Percentiles rank a stretch among this genome's conserved stretches.
These are phyloP conservation scores for Ascochyta clinopodiicola DNA, from an alignment of 2,329 filamentous ascomycete species.

Conservation along the genomic window DNA sequence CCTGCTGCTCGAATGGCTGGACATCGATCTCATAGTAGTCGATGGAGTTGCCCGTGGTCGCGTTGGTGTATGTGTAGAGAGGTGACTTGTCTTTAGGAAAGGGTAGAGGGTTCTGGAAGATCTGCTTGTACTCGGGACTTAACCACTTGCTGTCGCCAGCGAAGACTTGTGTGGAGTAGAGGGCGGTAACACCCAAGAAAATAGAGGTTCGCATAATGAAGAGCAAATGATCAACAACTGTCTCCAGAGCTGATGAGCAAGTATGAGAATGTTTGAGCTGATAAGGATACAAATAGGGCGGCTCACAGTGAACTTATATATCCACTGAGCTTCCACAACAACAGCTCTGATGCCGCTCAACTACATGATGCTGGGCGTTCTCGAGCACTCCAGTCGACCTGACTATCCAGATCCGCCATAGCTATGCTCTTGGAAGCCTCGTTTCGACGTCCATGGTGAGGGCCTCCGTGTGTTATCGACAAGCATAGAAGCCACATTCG, in stretches of 20 bases:
- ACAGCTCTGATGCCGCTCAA: not conserved
- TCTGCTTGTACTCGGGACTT: conserved; percentile 46
- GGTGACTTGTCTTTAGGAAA: conserved; percentile 53
- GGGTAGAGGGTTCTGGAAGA: conserved; percentile 53
- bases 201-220: conserved; percentile 23
- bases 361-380: not conserved
- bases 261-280: conserved; percentile 19
- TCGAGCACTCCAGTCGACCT: conserved; percentile 9
- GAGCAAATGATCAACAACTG: not conserved
- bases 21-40: conserved; percentile 58
- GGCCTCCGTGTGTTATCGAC: not conserved
- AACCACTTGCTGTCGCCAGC: conserved; percentile 35
- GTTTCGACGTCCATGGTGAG: not conserved
- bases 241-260: conserved; percentile 7
- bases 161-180: conserved; percentile 22
- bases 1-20: conserved; percentile 51
- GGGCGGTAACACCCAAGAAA: conserved; percentile 20
- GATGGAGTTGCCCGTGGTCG: conserved; percentile 48
- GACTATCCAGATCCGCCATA: conserved; percentile 6
- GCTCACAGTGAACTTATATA: conserved; percentile 17
- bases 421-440: conserved; percentile 6
- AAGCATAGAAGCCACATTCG: conserved; percentile 15
- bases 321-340: not conserved
- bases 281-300: not conserved
- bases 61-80: conserved; percentile 32